Evolutionary conservation across 768 basidiomycete species (phyloP).

Genomic region (Tremella yokohamensis): DNA sequence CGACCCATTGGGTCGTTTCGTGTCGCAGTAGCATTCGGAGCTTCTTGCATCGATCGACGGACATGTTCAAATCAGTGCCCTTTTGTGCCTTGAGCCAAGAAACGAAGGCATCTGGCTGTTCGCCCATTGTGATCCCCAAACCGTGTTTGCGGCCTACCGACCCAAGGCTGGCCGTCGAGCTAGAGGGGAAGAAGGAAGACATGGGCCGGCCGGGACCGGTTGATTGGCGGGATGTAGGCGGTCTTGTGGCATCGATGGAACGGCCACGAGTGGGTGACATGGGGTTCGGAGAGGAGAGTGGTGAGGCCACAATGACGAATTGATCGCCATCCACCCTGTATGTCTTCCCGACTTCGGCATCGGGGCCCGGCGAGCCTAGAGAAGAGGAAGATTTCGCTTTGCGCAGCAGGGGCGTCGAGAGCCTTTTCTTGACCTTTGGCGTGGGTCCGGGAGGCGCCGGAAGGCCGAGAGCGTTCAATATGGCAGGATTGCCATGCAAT

Average conservation of each 20-base stretch:
- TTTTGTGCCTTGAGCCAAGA: constrained; percentile 30
- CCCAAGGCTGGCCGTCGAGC: constrained; percentile 4
- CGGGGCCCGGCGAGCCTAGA: constrained; percentile 23
- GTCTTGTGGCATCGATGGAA: constrained; percentile 29
- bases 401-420: constrained; percentile 38
- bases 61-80: constrained; percentile 56
- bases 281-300: constrained; percentile 12
- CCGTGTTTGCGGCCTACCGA: constrained; percentile 13
- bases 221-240: constrained; percentile 9
- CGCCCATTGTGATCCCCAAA: constrained; percentile 30
- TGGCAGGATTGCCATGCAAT: constrained; percentile 31
- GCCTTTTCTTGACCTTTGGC: constrained; percentile 35
- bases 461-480: constrained; percentile 39
- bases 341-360: constrained; percentile 38
- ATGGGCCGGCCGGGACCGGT: constrained; percentile 28
- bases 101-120: constrained; percentile 37
- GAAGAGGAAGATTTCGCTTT: constrained; percentile 38
- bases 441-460: constrained; percentile 23
- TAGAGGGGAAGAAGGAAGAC: constrained; percentile 23
- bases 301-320: constrained; percentile 42
- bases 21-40: constrained; percentile 79
- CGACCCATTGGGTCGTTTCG: constrained; percentile 88
- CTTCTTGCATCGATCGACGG: constrained; percentile 83
- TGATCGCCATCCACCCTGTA: constrained; percentile 37
- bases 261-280: constrained; percentile 14